Conservation (phyloP, 441 rosid genomes). For the Flueggea neowawraea region DNA sequence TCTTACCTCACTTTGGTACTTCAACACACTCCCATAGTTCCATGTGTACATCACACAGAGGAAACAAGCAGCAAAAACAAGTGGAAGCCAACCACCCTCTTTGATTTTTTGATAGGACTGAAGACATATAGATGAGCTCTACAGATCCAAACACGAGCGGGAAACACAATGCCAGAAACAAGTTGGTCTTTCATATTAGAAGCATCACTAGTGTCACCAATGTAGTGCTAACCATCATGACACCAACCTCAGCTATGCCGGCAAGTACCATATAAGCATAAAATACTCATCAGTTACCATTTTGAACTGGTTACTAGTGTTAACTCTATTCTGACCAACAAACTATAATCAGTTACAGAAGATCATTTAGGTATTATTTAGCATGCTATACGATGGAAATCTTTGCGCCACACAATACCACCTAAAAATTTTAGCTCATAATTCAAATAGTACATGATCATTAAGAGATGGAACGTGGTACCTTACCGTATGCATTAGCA, state of each 20-base stretch:
- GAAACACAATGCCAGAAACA: constrained; percentile 68
- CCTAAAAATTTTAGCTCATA: too few species aligned
- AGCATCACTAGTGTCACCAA: constrained; percentile 96
- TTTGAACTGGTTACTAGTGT: too few species aligned
- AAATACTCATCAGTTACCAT: background rate
- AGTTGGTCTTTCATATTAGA: constrained; percentile 89
- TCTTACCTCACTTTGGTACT: constrained; percentile 87
- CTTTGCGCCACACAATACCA: too few species aligned
- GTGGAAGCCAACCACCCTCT: constrained; percentile 96
- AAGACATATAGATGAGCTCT: constrained; percentile 76
- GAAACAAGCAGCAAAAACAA: constrained; percentile 70
- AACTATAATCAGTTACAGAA: too few species aligned
- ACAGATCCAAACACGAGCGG: constrained; percentile 74
- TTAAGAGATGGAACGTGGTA: constrained; percentile 11
- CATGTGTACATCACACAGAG: constrained; percentile 83
- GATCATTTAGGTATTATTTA: too few species aligned
- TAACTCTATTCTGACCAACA: too few species aligned
- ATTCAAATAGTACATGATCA: background rate
- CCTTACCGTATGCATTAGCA: constrained; percentile 93
- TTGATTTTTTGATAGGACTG: constrained; percentile 69
- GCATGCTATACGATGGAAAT: too few species aligned
- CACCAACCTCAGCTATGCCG: constrained; percentile 99
- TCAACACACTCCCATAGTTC: constrained; percentile 95
- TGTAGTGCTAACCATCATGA: constrained; percentile 83
- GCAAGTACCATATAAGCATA: constrained; percentile 18